These are phyloP conservation scores for Dendrobium huoshanense DNA, from an alignment of 106 monocot genomes.

Conservation along the genomic window DNA sequence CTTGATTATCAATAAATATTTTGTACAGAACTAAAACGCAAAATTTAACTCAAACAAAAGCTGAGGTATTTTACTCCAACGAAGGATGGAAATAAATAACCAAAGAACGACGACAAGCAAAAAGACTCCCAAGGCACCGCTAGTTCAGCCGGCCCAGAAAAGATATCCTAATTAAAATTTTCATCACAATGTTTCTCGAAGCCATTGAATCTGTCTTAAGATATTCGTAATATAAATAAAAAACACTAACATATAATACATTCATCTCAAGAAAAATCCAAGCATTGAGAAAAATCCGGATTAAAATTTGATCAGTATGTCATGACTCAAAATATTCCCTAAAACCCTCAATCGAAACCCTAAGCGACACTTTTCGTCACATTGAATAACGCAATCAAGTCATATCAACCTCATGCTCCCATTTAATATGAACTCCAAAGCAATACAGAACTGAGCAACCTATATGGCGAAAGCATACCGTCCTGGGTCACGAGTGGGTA, in stretches of 20 bases:
- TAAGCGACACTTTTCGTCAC: background rate
- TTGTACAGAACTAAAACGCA: background rate
- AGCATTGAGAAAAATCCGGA: no score
- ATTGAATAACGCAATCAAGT: background rate
- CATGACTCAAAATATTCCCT: no score
- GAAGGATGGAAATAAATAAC: background rate
- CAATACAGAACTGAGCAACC: background rate
- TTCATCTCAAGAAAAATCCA: no score
- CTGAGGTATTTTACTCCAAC: background rate
- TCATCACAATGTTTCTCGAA: no score
- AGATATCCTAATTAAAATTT: no score
- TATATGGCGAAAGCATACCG: conserved; percentile 29
- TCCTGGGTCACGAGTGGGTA: conserved; percentile 90
- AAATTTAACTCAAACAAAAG: background rate
- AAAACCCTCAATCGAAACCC: background rate
- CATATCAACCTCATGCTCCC: background rate
- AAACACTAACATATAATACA: no score
- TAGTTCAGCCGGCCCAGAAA: background rate
- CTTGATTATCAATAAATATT: no score
- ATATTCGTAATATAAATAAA: no score
- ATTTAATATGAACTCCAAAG: background rate
- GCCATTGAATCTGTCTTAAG: no score
- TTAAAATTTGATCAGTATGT: no score
- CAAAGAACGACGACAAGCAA: background rate
- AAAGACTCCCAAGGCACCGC: no score